Base-by-base conservation (phyloP, 2,329 filamentous ascomycete genomes). In the Penicillium vulpinum region DNA sequence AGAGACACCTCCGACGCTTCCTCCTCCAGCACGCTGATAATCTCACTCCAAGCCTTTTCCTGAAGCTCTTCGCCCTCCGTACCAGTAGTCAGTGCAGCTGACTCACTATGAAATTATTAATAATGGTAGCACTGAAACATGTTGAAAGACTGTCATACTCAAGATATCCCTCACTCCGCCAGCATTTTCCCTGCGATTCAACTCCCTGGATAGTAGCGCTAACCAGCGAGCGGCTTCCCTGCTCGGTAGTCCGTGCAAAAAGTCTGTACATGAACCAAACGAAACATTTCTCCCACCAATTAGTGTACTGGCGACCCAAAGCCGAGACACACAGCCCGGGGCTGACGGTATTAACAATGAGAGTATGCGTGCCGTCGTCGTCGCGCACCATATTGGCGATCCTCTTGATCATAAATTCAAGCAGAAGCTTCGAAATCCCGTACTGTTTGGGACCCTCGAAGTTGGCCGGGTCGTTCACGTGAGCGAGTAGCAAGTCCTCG, bases 321-420 rank as follows among this genome's bases (percentile, higher is more conserved):
- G 74, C 71, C 4, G 78, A 77, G 18, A 61, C 68, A 60, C 77
- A 80, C 29, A 79, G 64, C 1, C 78, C 78, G 1, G 79, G 79
- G 56, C 77, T 79, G 5, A 73, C 67, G 0, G 77, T 76, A 44
- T 78, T 80, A 56, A 80, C 70, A 35, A 80, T 73, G 9, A 81
- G 70, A 9, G 71, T 68, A 5, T 73, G 58, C 2, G 70, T 69
- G 5, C 75, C 74, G 35, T 74, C 67, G 0, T 72, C 65, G 13
- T 66, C 62, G 31, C 67, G 67, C 15, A 70, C 57, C 3, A 69
- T 59, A 8, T 57, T 41, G 6, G 76, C 74, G 2, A 79, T 62
- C 10, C 66, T 73, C 50, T 77, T 75, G 35, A 77, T 66, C 18
- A 71, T 72, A 53, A 75, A 78, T 60, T 78, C 76, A 29, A 79